These are phyloP conservation scores for Naematelia aurantialba DNA, from an alignment of 768 basidiomycete genomes.

Conservation along the genomic window DNA sequence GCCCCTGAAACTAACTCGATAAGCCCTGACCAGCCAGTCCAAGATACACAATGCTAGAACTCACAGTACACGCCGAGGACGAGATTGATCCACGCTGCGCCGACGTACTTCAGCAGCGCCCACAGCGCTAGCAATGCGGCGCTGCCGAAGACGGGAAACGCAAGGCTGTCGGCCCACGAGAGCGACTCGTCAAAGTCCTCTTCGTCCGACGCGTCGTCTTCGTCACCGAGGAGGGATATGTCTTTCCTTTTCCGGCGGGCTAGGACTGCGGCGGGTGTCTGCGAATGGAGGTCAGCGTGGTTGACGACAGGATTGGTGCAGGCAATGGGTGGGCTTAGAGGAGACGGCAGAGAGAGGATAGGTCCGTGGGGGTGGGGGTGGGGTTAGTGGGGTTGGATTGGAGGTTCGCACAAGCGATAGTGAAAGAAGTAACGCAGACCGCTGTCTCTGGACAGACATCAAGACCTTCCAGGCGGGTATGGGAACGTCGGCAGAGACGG, in stretches of 20 bases:
- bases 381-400: no score
- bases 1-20: slow-evolving; percentile 24
- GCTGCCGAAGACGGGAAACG: slow-evolving; percentile 58
- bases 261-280: slow-evolving; percentile 27
- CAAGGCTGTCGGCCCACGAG: slow-evolving; percentile 46
- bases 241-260: slow-evolving; percentile 8
- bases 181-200: slow-evolving; percentile 60
- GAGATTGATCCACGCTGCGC: slow-evolving; percentile 76
- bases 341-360: neutral
- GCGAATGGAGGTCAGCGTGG: neutral
- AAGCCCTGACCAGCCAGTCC: neutral
- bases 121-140: slow-evolving; percentile 66
- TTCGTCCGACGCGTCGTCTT: slow-evolving; percentile 52
- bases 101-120: slow-evolving; percentile 67
- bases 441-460: no score
- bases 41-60: no score
- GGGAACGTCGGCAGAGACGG: neutral
- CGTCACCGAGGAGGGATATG: slow-evolving; percentile 17
- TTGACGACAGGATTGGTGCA: neutral
- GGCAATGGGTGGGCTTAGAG: neutral
- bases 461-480: neutral
- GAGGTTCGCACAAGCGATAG: no score
- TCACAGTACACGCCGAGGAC: slow-evolving; percentile 57
- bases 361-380: no score
- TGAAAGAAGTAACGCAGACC: no score